A percentile compares a stretch with the other conserved stretches of the same genome.
phyloP scores from a whole-genome alignment of 2,329 filamentous ascomycete genomes.

The Aspergillus pseudotamarii region DNA sequence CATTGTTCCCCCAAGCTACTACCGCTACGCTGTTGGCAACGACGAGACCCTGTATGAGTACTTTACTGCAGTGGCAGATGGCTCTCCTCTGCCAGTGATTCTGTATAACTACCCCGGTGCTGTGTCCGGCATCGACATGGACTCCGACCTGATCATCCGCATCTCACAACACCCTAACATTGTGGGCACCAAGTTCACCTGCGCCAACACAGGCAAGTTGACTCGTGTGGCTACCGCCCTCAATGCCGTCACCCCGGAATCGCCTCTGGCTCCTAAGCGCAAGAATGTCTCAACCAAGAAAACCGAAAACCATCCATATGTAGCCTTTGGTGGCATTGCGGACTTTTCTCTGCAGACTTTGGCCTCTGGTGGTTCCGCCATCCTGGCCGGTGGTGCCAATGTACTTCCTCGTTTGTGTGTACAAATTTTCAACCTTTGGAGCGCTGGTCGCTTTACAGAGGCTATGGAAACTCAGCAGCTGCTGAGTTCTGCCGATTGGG shows the following conservation, averaged over 20 bases:
- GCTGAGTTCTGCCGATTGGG: conserved; percentile 79
- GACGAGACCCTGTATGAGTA: conserved; percentile 73
- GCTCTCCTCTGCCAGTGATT: conserved; percentile 74
- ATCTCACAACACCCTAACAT: conserved; percentile 82
- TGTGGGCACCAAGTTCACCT: conserved; percentile 88
- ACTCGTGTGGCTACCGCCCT: conserved; percentile 76
- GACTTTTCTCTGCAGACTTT: conserved; percentile 86
- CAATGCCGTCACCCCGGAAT: conserved; percentile 66
- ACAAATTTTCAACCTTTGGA: conserved; percentile 77
- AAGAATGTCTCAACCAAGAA: conserved; percentile 31
- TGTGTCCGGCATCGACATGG: conserved; percentile 84
- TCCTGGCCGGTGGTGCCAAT: conserved; percentile 85
- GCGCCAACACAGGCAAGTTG: conserved; percentile 86
- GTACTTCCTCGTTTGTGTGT: conserved; percentile 84
- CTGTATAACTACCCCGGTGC: conserved; percentile 92
- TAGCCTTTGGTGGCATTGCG: conserved; percentile 86
- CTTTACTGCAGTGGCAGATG: conserved; percentile 74
- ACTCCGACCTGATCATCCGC: conserved; percentile 81
- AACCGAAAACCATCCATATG: conserved; percentile 58
- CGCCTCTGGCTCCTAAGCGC: conserved; percentile 33
- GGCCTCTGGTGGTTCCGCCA: conserved; percentile 76
- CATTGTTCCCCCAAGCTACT: conserved; percentile 81
- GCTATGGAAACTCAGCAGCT: conserved; percentile 75
- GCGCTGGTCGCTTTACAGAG: conserved; percentile 73
- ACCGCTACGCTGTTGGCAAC: conserved; percentile 70